Conservation (phyloP, 2,329 filamentous ascomycete genomes). For the Dothideomycetes sp. region DNA sequence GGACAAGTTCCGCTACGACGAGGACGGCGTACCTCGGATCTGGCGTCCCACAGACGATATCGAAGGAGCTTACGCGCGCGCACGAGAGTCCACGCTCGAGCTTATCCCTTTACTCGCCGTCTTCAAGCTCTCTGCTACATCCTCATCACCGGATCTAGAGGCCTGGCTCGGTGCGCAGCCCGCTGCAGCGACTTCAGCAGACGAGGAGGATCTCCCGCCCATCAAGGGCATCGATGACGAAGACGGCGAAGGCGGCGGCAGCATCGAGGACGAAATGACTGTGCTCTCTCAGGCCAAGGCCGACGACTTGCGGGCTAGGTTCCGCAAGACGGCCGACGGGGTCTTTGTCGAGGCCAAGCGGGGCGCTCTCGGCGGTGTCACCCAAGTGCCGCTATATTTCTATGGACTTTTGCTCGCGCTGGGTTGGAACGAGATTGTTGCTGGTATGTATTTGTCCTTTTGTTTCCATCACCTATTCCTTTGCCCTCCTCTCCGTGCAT, state of each 20-base stretch:
- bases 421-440: conserved; percentile 97
- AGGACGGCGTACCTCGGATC: conserved; percentile 85
- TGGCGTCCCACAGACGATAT: conserved; percentile 97
- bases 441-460: conserved; percentile 50
- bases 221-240: conserved; percentile 94
- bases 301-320: conserved; percentile 82
- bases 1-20: conserved; percentile 97
- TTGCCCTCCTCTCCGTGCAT: neutral
- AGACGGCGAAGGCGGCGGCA: conserved; percentile 59
- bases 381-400: conserved; percentile 89
- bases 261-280: conserved; percentile 90
- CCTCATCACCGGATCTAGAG: conserved; percentile 68
- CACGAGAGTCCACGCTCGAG: conserved; percentile 81
- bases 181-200: conserved; percentile 59
- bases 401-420: conserved; percentile 79
- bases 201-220: conserved; percentile 79
- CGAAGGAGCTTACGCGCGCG: conserved; percentile 85
- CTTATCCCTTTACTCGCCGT: conserved; percentile 80
- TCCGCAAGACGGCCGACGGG: conserved; percentile 97
- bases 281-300: conserved; percentile 83
- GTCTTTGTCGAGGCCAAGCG: conserved; percentile 98
- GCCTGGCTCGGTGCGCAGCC: conserved; percentile 75
- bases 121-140: conserved; percentile 68
- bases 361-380: conserved; percentile 88
- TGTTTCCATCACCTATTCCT: neutral